Conservation (phyloP, 306 rosid species). For the Acmispon strigosus region DNA sequence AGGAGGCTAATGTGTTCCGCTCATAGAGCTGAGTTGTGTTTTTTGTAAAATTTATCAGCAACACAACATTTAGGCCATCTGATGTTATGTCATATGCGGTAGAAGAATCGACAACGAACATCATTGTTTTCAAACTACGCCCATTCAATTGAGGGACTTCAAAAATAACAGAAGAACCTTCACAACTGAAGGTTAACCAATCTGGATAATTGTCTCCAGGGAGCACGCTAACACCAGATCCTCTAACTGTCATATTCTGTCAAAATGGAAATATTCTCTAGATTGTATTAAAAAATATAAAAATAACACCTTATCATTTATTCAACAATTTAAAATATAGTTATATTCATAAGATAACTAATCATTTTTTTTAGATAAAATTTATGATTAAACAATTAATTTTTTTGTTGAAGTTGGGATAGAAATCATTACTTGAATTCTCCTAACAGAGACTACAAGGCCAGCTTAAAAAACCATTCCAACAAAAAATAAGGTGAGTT, state of each 20-base stretch:
- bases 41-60: no score
- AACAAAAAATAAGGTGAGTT: neutral
- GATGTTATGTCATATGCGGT: no score
- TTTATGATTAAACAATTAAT: no score
- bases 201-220: constrained; percentile 6
- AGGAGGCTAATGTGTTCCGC: no score
- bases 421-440: neutral
- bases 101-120: no score
- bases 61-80: no score
- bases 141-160: no score
- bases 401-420: neutral
- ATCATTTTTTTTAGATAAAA: neutral
- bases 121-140: no score
- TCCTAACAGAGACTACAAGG: neutral
- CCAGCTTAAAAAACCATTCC: neutral
- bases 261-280: neutral
- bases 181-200: constrained; percentile 2
- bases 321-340: neutral
- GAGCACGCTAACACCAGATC: neutral
- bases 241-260: neutral
- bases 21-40: no score
- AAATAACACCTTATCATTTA: neutral
- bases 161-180: no score
- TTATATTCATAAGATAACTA: neutral
- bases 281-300: neutral